These are phyloP conservation scores for Mycena albidolilacea DNA, from an alignment of 768 basidiomycete species.

Conservation along the genomic window DNA sequence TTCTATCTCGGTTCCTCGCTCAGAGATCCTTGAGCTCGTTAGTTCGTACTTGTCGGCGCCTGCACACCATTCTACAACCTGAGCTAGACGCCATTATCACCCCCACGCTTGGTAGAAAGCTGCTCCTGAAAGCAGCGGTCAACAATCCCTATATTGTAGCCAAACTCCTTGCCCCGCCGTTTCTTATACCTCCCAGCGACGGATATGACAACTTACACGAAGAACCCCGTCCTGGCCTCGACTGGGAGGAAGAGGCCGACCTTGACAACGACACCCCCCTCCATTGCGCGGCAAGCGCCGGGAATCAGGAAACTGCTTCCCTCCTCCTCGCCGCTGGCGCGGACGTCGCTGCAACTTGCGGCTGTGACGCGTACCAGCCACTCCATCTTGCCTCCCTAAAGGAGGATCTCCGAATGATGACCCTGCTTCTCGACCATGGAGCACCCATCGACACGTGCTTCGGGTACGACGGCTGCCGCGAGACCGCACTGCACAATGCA, in stretches of 20 bases:
- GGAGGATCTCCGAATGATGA: background rate
- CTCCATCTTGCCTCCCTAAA: background rate
- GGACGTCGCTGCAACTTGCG: background rate
- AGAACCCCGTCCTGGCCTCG: background rate
- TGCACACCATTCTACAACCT: background rate
- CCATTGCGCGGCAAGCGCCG: background rate
- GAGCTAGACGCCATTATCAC: slow-evolving; percentile 6
- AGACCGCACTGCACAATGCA: background rate
- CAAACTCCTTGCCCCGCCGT: background rate
- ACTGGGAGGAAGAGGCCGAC: background rate
- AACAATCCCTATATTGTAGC: background rate
- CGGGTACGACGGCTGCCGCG: slow-evolving; percentile 2
- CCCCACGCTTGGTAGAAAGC: background rate
- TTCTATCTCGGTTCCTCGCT: background rate
- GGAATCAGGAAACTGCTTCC: slow-evolving; percentile 1
- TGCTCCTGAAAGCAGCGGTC: background rate
- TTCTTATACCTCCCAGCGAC: background rate
- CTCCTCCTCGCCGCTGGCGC: background rate
- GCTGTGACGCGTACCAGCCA: background rate
- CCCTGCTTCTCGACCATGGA: background rate
- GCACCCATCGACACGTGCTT: background rate
- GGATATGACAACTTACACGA: background rate
- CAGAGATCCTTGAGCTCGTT: background rate
- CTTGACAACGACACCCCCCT: background rate
- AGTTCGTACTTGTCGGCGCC: background rate